Conservation (phyloP, 2,329 filamentous ascomycete genomes). For the Colletotrichum higginsianum region DNA sequence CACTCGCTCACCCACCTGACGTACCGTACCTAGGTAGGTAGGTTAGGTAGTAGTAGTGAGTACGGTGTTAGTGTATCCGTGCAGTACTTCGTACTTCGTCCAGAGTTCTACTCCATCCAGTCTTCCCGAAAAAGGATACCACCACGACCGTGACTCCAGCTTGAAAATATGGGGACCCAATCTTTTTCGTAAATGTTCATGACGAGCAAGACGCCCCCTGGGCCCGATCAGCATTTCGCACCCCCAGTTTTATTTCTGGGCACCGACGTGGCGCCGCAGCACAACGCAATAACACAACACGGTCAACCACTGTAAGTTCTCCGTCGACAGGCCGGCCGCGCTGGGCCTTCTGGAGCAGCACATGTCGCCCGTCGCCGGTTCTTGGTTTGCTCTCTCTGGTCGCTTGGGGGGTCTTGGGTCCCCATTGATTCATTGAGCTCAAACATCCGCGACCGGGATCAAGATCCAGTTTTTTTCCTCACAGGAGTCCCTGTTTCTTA, state of each 20-base stretch:
- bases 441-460: constrained; percentile 9
- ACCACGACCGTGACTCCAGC: background rate
- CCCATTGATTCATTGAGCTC: constrained; percentile 2
- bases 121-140: background rate
- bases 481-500: constrained; percentile 36
- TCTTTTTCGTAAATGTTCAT: constrained; percentile 25
- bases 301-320: background rate
- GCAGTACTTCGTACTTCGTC: too few relatives aligned
- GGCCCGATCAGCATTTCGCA: constrained; percentile 27
- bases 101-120: background rate
- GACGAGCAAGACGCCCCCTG: constrained; percentile 25
- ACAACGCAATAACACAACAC: background rate
- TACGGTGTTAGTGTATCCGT: too few relatives aligned
- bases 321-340: too few relatives aligned
- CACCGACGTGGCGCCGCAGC: constrained; percentile 30
- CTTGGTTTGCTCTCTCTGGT: constrained; percentile 6
- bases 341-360: constrained; percentile 12
- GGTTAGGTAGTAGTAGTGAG: too few relatives aligned
- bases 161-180: constrained; percentile 8
- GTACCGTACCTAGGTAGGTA: too few relatives aligned
- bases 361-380: constrained; percentile 9
- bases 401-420: background rate
- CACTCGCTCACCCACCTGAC: too few relatives aligned
- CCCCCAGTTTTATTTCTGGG: constrained; percentile 36
- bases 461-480: constrained; percentile 22